A percentile compares a stretch with the other conserved stretches of the same genome.
Evolutionary conservation across 768 basidiomycete species (phyloP).

Genomic region (Crucibulum laeve): DNA sequence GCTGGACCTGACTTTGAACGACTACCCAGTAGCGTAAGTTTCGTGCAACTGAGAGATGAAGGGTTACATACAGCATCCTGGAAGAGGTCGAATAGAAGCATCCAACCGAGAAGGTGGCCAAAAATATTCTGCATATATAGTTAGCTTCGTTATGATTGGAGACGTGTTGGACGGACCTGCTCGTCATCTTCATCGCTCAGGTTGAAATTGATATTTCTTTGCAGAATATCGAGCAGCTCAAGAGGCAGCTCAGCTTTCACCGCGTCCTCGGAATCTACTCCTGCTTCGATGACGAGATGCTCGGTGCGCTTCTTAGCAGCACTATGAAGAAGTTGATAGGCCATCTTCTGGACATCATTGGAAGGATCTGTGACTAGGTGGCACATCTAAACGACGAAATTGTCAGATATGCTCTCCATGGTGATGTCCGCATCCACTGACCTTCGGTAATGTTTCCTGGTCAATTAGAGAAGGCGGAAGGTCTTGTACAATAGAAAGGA

Average conservation of each 20-base stretch:
- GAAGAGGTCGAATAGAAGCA: constrained; percentile 85
- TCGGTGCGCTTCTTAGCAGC: constrained; percentile 78
- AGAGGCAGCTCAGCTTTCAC: constrained; percentile 55
- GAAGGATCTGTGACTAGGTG: constrained; percentile 70
- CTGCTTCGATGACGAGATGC: constrained; percentile 81
- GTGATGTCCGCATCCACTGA: constrained; percentile 18
- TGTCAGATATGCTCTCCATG: constrained; percentile 1
- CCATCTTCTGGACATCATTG: constrained; percentile 66
- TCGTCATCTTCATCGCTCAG: constrained; percentile 28
- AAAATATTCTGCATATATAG: constrained; percentile 39
- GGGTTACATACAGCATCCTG: constrained; percentile 63
- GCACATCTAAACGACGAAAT: constrained; percentile 53
- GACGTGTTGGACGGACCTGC: constrained; percentile 22
- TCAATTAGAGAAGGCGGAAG: constrained; percentile 60
- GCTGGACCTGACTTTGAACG: constrained; percentile 76
- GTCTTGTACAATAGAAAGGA: constrained; percentile 64
- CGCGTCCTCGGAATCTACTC: constrained; percentile 63
- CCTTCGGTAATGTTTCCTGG: constrained; percentile 61
- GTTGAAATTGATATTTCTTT: constrained; percentile 35
- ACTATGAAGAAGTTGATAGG: constrained; percentile 65
- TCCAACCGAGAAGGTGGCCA: constrained; percentile 81
- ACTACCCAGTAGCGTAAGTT: constrained; percentile 41
- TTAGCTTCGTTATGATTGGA: not conserved
- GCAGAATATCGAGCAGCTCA: constrained; percentile 64
- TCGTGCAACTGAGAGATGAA: not conserved